Evolutionary conservation across 148 eudicot genomes (phyloP).

Genomic region (Fagopyrum homotropicum): DNA sequence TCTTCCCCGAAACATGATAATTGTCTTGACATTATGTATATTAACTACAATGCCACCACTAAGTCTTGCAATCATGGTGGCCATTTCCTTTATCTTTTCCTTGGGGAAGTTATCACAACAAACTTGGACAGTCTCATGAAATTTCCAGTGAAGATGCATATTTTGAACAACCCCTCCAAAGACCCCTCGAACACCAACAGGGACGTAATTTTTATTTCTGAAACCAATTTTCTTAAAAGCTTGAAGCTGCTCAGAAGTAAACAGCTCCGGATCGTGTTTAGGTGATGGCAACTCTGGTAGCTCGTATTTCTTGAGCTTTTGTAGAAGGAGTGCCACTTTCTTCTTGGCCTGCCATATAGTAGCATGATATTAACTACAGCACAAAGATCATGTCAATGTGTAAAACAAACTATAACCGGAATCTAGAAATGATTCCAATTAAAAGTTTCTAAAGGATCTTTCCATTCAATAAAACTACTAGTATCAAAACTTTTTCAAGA

Average conservation of each 20-base stretch:
- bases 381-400: neutral
- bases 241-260: slow-evolving; percentile 87
- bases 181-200: slow-evolving; percentile 99
- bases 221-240: slow-evolving; percentile 90
- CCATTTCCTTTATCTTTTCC: slow-evolving; percentile 98
- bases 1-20: slow-evolving; percentile 96
- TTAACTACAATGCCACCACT: slow-evolving; percentile 96
- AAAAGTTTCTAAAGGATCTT: neutral
- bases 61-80: slow-evolving; percentile 77
- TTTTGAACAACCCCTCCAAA: slow-evolving; percentile 99
- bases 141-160: slow-evolving; percentile 99
- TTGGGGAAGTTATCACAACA: slow-evolving; percentile 98
- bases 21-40: slow-evolving; percentile 91
- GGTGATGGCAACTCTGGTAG: slow-evolving; percentile 92
- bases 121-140: slow-evolving; percentile 99
- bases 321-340: slow-evolving; percentile 91
- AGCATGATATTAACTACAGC: neutral
- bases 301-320: slow-evolving; percentile 95
- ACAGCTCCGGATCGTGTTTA: slow-evolving; percentile 90
- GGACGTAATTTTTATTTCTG: slow-evolving; percentile 83
- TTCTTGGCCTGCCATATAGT: slow-evolving; percentile 71
- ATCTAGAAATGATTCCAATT: neutral
- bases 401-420: neutral
- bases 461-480: neutral
- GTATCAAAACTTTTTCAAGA: too few species aligned